A percentile compares a stretch with the other conserved stretches of the same genome.
Evolutionary conservation across 1,139 yeast species (phyloP).

Genomic region (Taphrina communis): DNA sequence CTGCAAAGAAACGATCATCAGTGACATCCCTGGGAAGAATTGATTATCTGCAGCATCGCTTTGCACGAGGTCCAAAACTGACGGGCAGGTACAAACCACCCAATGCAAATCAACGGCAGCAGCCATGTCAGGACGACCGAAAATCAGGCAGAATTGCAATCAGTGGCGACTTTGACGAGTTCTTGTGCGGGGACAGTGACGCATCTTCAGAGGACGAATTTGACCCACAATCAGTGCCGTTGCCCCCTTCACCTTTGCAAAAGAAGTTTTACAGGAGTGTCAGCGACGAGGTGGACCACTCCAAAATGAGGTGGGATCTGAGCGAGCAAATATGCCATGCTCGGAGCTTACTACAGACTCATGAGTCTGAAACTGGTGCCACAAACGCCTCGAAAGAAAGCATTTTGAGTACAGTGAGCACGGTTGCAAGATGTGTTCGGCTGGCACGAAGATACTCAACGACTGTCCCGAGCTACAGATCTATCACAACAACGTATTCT

Average conservation of each 20-base stretch:
- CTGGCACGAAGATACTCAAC: conserved; percentile 29
- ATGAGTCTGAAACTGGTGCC: not conserved
- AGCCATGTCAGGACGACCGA: not conserved
- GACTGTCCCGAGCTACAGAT: conserved; percentile 11
- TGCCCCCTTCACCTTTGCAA: conserved; percentile 30
- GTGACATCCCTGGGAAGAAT: conserved; percentile 29
- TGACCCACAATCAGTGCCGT: conserved; percentile 20
- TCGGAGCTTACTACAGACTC: not conserved
- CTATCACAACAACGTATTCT: conserved; percentile 1
- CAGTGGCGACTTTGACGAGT: not conserved
- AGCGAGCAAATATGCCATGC: not conserved
- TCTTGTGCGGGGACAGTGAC: conserved; percentile 17
- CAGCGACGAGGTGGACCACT: conserved; percentile 31
- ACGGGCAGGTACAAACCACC: conserved; percentile 2
- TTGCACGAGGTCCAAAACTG: conserved; percentile 20
- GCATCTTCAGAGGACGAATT: not conserved
- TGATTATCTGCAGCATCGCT: conserved; percentile 36
- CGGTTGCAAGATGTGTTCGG: conserved; percentile 15
- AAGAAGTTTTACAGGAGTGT: conserved; percentile 7
- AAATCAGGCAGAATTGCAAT: not conserved
- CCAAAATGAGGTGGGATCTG: not conserved
- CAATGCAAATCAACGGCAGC: not conserved
- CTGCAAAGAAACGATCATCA: conserved; percentile 27
- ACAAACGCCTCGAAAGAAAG: not conserved
- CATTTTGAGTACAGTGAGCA: not conserved